phyloP scores from a whole-genome alignment of 2,329 filamentous ascomycete genomes.

The Triangularia setosa region DNA sequence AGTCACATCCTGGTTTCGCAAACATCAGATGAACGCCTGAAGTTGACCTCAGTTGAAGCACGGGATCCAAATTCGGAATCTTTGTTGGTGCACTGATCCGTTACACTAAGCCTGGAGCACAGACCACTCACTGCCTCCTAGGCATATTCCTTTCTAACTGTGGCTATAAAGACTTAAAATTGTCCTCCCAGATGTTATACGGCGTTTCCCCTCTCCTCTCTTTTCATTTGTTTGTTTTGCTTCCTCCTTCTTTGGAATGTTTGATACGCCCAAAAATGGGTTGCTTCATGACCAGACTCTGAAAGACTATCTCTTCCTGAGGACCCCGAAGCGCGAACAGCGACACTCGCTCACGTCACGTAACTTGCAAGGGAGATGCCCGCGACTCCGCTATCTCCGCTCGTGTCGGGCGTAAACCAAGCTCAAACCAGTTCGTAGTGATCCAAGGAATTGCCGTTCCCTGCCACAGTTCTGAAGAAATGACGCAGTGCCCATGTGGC shows the following conservation, averaged over 20 bases:
- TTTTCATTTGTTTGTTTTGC: background rate
- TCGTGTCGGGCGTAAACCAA: background rate
- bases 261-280: background rate
- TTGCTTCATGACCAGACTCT: background rate
- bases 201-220: background rate
- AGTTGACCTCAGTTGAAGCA: background rate
- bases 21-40: background rate
- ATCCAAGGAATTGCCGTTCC: background rate
- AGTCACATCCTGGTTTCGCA: background rate
- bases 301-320: background rate
- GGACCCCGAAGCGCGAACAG: background rate
- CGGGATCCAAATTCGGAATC: background rate
- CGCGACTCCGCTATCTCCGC: background rate
- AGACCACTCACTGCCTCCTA: background rate
- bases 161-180: background rate
- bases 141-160: background rate
- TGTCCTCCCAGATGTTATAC: background rate
- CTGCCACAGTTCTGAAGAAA: background rate
- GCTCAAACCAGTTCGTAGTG: background rate
- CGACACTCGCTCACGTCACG: background rate
- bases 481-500: conserved; percentile 6
- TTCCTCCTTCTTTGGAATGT: background rate
- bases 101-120: background rate
- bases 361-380: background rate
- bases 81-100: background rate